phyloP scores from a whole-genome alignment of 129 eudicot species.

The Flaveria sonorensis region DNA sequence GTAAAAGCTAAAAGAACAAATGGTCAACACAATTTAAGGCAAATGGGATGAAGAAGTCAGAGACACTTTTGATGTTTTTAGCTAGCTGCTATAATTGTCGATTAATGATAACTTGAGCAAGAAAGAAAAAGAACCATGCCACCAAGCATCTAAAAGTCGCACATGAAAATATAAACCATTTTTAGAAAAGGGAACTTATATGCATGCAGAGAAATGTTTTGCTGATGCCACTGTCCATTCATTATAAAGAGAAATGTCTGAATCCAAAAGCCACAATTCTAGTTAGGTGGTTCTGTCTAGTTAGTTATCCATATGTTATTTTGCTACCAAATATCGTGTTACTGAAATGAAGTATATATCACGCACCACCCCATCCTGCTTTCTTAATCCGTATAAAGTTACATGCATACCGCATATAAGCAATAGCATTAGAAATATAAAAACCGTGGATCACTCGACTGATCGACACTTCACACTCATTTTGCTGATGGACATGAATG shows the following conservation, averaged over 20 bases:
- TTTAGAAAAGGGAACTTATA: not conserved
- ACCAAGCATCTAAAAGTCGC: not conserved
- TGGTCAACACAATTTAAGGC: not conserved
- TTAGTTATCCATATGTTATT: not conserved
- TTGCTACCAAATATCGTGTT: constrained; percentile 4
- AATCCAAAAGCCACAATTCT: not conserved
- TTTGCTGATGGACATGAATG: not conserved
- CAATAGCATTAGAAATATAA: too few relatives aligned
- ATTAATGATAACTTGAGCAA: not conserved
- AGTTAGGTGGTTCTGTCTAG: not conserved
- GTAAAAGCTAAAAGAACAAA: not conserved
- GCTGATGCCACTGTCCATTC: not conserved
- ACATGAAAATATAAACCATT: not conserved
- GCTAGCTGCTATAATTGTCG: not conserved
- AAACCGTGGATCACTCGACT: not conserved
- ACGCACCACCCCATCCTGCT: not conserved
- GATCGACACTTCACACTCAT: not conserved
- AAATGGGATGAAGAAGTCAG: not conserved
- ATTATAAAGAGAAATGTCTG: not conserved
- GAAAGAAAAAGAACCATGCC: not conserved
- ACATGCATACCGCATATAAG: too few relatives aligned
- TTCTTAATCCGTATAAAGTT: too few relatives aligned
- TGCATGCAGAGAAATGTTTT: not conserved
- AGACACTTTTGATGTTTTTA: not conserved
- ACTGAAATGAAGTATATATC: not conserved